Evolutionary conservation across 78 protist genomes (phyloP).

Genomic region (Dictyostelium brefeldianum): DNA sequence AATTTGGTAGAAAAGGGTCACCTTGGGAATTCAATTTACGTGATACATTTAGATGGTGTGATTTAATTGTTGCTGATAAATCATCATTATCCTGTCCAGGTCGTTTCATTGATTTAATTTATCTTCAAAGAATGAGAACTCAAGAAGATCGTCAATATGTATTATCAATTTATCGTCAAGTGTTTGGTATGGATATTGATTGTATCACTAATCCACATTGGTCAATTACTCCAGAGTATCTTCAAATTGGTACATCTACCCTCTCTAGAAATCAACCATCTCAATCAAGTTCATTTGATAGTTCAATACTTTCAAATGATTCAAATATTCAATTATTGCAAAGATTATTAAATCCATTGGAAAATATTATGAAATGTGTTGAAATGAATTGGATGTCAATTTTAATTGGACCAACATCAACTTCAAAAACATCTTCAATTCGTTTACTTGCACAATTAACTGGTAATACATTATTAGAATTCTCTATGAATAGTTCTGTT

Average conservation of each 20-base stretch:
- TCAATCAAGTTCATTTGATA: background rate
- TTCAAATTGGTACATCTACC: conserved; percentile 71
- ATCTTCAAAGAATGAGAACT: conserved; percentile 94
- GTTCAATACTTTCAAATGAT: background rate
- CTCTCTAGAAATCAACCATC: background rate
- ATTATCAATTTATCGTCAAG: conserved; percentile 45
- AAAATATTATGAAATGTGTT: conserved; percentile 71
- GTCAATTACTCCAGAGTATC: conserved; percentile 55
- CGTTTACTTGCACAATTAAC: conserved; percentile 90
- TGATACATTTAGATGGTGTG: conserved; percentile 98
- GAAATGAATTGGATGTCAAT: conserved; percentile 90
- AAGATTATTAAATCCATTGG: conserved; percentile 79
- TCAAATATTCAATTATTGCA: conserved; percentile 32
- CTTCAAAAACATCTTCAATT: conserved; percentile 94
- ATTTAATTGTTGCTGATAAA: conserved; percentile 61
- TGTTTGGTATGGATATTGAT: conserved; percentile 33
- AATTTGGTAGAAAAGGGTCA: conserved; percentile 91
- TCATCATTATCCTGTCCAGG: conserved; percentile 17
- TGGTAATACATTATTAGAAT: conserved; percentile 88
- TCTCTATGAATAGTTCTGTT: conserved; percentile 91
- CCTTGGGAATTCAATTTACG: conserved; percentile 99
- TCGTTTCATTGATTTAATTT: conserved; percentile 87
- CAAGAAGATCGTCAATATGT: conserved; percentile 84
- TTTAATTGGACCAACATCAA: conserved; percentile 91
- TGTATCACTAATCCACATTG: conserved; percentile 4